These are phyloP conservation scores for Prunus davidiana DNA, from an alignment of 306 rosid genomes.

Conservation along the genomic window DNA sequence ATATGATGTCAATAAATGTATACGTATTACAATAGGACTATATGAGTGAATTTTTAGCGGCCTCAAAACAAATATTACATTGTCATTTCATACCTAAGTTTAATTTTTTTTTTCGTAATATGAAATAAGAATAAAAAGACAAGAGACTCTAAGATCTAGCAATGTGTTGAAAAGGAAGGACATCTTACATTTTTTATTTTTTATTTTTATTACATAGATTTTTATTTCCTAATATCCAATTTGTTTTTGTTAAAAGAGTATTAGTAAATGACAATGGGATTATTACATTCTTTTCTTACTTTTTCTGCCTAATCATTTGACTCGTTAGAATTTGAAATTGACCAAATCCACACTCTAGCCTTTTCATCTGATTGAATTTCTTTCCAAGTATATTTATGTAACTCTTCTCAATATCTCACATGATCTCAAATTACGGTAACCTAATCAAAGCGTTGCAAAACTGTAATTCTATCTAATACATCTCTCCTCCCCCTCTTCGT, in stretches of 20 bases:
- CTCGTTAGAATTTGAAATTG: background rate
- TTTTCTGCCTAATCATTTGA: background rate
- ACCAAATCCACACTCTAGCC: background rate
- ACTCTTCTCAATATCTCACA: background rate
- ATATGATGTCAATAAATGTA: too few species aligned
- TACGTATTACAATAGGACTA: too few species aligned
- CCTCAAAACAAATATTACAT: too few species aligned
- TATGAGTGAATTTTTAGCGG: too few species aligned
- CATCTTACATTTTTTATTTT: too few species aligned
- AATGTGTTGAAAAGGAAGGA: background rate
- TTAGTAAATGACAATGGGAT: background rate
- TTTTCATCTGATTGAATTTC: background rate
- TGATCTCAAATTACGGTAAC: background rate
- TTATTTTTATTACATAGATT: background rate
- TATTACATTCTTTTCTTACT: background rate
- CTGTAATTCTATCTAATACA: background rate
- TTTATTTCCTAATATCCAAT: background rate
- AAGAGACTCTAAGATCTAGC: background rate
- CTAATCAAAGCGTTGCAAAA: background rate
- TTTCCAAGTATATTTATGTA: background rate
- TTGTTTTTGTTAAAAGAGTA: background rate
- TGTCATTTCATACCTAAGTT: too few species aligned
- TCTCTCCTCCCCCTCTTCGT: background rate
- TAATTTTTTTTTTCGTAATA: too few species aligned
- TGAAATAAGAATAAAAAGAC: too few species aligned